Base-by-base conservation (phyloP, 2,329 filamentous ascomycete species). In the Fusarium globosum region DNA sequence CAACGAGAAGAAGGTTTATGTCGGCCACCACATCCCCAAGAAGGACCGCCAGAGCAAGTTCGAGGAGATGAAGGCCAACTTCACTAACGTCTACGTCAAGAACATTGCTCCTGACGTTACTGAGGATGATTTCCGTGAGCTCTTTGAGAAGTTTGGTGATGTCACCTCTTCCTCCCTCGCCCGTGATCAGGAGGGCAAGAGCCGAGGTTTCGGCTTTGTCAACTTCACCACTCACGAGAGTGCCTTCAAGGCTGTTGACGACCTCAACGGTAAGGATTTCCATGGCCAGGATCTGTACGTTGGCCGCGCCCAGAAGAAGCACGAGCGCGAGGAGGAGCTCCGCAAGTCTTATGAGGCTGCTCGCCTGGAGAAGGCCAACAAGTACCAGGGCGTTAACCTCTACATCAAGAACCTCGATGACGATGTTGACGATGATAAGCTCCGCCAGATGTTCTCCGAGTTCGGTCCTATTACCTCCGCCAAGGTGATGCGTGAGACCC, bases 51-150 rank as follows among this genome's bases (percentile, higher is more conserved):
- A 98, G 90, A 97, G 94, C 94, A 99, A 99, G 88, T 98, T 98
- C 79, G 96, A 99, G 88, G 96, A 99, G 90, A 99, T 99, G 96
- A 99, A 99, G 92, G 96, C 96, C 85, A 99, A 99, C 90, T 99
- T 97, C 90, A 99, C 96, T 88, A 99, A 99, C 85, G 92, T 99
- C 85, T 99, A 99, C 87, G 94, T 99, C 88, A 99, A 99, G 92
- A 99, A 99, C 88, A 93, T 99, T 79, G 90, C 92, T 79, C 81
- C 86, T 41, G 96, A 98, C 55, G 94, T 92, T 74, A 93, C 91
- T 68, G 96, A 99, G 71, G 95, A 98, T 14, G 93, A 98, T 82
- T 98, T 99, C 91, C 94, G 95, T 79, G 89, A 92, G 72, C 88
- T 98, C 57, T 98, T 99, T 80, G 94, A 96, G 88, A 92, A 92